A percentile compares a stretch with the other conserved stretches of the same genome.
Evolutionary conservation across 2,329 filamentous ascomycete genomes (phyloP).

Genomic region (Exophiala bonariae): DNA sequence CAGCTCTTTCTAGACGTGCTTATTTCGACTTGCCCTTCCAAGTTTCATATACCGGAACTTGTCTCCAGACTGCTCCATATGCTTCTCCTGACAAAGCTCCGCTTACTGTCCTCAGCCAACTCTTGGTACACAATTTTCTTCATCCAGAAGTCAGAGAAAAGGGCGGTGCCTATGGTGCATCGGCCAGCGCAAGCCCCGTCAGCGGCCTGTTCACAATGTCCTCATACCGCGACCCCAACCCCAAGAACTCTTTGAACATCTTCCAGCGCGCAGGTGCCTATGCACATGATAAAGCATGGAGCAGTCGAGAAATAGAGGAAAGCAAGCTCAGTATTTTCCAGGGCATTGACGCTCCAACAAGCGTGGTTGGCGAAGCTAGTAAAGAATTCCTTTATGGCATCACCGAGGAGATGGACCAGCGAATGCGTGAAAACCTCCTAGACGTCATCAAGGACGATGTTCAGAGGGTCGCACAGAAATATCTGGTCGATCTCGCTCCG

Average conservation of each 20-base stretch:
- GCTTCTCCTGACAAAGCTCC: slow-evolving; percentile 72
- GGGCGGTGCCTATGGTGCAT: slow-evolving; percentile 92
- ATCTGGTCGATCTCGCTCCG: slow-evolving; percentile 68
- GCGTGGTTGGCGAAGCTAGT: slow-evolving; percentile 87
- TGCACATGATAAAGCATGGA: slow-evolving; percentile 80
- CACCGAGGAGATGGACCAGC: slow-evolving; percentile 85
- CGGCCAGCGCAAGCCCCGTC: slow-evolving; percentile 76
- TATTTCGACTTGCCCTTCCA: slow-evolving; percentile 97
- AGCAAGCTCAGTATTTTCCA: slow-evolving; percentile 96
- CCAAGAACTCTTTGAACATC: slow-evolving; percentile 79
- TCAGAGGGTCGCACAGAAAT: slow-evolving; percentile 75
- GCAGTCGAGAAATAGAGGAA: slow-evolving; percentile 83
- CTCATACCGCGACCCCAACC: slow-evolving; percentile 95
- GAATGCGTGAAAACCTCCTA: slow-evolving; percentile 76
- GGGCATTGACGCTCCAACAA: slow-evolving; percentile 80
- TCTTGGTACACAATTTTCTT: slow-evolving; percentile 93
- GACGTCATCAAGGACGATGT: slow-evolving; percentile 84
- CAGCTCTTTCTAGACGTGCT: slow-evolving; percentile 59
- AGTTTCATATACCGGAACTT: slow-evolving; percentile 88
- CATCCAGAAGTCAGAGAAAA: slow-evolving; percentile 98
- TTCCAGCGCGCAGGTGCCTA: slow-evolving; percentile 81
- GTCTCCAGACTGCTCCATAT: slow-evolving; percentile 82
- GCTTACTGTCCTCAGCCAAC: slow-evolving; percentile 83
- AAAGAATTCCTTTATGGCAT: slow-evolving; percentile 80
- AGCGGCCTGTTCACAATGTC: slow-evolving; percentile 92